These are phyloP conservation scores for Umbelopsis ramanniana DNA, from an alignment of 192 early-diverging fungal species.

Conservation along the genomic window DNA sequence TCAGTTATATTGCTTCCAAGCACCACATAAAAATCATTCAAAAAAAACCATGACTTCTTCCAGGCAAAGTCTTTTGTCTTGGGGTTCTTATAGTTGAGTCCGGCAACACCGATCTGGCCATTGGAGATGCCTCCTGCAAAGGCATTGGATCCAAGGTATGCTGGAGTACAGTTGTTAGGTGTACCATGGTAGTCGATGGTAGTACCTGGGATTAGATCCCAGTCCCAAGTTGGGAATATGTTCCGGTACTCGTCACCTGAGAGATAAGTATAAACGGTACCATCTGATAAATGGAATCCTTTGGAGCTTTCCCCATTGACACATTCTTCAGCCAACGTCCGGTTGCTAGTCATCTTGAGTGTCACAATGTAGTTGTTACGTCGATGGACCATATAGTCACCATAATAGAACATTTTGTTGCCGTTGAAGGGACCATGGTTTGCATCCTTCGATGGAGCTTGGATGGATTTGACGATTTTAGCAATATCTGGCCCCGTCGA, in stretches of 20 bases:
- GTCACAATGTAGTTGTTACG: slow-evolving; percentile 24
- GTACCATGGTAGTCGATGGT: slow-evolving; percentile 30
- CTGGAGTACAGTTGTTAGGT: slow-evolving; percentile 12
- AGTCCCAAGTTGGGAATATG: slow-evolving; percentile 38
- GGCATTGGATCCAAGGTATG: slow-evolving; percentile 23
- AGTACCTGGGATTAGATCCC: slow-evolving; percentile 36
- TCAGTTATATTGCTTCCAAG: slow-evolving; percentile 17
- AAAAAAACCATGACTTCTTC: slow-evolving; percentile 38
- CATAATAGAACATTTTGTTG: slow-evolving; percentile 25
- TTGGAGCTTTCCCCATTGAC: slow-evolving; percentile 27
- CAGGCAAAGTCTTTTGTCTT: slow-evolving; percentile 26
- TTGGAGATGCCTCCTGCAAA: slow-evolving; percentile 34
- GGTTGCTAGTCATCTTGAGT: slow-evolving; percentile 32
- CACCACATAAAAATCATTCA: slow-evolving; percentile 29
- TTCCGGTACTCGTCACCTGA: slow-evolving; percentile 34
- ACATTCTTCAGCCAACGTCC: slow-evolving; percentile 31
- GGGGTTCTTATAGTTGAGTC: slow-evolving; percentile 32
- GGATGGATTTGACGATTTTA: neutral
- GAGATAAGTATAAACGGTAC: slow-evolving; percentile 31
- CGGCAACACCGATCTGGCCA: slow-evolving; percentile 29
- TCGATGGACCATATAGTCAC: slow-evolving; percentile 32
- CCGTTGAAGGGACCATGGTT: slow-evolving; percentile 17
- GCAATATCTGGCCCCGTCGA: neutral
- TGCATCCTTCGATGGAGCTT: neutral
- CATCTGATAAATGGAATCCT: slow-evolving; percentile 39